Evolutionary conservation across 2,329 filamentous ascomycete species (phyloP).

Genomic region (Trichoderma lentiforme): DNA sequence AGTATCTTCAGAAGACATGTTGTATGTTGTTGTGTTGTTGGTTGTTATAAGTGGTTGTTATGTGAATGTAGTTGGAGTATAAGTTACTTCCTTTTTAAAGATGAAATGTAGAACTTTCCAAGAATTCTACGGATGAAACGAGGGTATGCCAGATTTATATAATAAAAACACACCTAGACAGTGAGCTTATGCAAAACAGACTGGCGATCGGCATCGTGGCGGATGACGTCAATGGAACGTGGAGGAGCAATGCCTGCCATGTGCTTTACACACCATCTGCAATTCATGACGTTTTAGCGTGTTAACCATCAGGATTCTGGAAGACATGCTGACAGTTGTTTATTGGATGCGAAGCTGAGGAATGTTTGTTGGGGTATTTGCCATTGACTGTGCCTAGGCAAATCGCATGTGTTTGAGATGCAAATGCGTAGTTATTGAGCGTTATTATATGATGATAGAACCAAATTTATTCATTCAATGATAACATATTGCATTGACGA

Average conservation of each 20-base stretch:
- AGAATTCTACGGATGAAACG: not conserved
- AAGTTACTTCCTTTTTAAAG: not conserved
- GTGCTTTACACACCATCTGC: not conserved
- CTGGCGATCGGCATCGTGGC: conserved; percentile 15
- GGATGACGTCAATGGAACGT: conserved; percentile 18
- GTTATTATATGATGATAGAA: not conserved
- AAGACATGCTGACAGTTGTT: not conserved
- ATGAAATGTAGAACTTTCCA: not conserved
- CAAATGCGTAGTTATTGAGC: not conserved
- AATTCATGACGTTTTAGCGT: conserved; percentile 14
- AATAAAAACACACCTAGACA: not conserved
- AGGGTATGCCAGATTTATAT: not conserved
- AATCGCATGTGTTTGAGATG: not conserved
- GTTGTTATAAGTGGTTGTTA: not conserved
- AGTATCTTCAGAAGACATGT: conserved; percentile 26
- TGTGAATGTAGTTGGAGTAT: not conserved
- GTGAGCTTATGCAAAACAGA: not conserved
- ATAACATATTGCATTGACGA: no score
- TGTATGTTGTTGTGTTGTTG: conserved; percentile 16
- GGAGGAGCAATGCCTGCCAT: not conserved
- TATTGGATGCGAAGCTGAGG: not conserved
- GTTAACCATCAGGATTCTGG: not conserved
- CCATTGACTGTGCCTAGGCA: not conserved
- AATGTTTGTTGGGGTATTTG: conserved; percentile 11
- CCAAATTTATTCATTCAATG: not conserved